Base-by-base conservation (phyloP, 768 basidiomycete genomes). In the Lyophyllum shimeji region DNA sequence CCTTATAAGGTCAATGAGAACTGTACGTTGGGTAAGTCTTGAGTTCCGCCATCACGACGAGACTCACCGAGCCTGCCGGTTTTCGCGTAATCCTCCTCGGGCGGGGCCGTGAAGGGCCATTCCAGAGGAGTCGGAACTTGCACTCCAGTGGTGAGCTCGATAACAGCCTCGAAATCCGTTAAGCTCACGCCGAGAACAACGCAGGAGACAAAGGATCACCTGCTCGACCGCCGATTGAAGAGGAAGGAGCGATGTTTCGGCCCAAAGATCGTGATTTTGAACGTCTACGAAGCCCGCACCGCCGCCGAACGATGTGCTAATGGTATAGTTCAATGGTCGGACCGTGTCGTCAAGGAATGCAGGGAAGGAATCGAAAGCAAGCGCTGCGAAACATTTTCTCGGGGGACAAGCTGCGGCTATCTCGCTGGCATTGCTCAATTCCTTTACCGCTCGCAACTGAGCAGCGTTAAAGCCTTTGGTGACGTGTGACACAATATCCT, bases 151-250 rank as follows among this genome's bases (percentile, higher is more conserved):
- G 70, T 72, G n/a, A 87, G 72, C 52, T 79, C 73, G 12, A 87
- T 81, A 55, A 86, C 75, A n/a, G 82, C 81, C 84, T 85, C 5
- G 24, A 44, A 54, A 21, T 7, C 2, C n/a, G 51, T 29, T 2
- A 2, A 15, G 4, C 15, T 29, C 23, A 29, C 11, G n/a, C n/a
- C n/a, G n/a, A n/a, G n/a, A 12, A 6, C 39, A 13, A 4, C 18
- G 18, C 13, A 18, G 50, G 27, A n/a, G 21, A 46, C 23, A 18
- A 8, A 43, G 51, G 18, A 75, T 24, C 57, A 82, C 84, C 63
- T 77, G 74, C 50, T 86, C 85, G 44, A 86, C 67, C 4, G 85
- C 84, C 71, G 83, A 79, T 58, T 87, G 85, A 11, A 87, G 59
- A 1, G 85, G 85, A 17, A 87, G 61, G 8, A 84, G 71, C 33